Base-by-base conservation (phyloP, 1,139 yeast genomes). In the Yamadazyma spencermartinsiae region DNA sequence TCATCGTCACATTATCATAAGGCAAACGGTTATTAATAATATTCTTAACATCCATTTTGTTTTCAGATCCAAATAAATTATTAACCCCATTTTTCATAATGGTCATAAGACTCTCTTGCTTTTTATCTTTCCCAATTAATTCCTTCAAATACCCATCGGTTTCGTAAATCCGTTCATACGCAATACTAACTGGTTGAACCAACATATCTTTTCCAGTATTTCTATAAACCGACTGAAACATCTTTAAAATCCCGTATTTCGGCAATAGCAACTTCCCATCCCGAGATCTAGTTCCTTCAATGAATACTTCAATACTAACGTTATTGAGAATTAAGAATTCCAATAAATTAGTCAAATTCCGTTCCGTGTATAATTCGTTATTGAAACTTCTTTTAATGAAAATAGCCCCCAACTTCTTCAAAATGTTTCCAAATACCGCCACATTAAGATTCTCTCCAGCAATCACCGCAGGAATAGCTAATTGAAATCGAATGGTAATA, bases 361-460 rank as follows among this genome's bases (percentile, higher is more conserved):
- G 63, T 51, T 80, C 84, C 20, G 84, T 72, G 50, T 78, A 77
- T 39, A 76, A 72, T 48, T 79, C 80, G 46, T 69, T 67, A 48
- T 67, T 68, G 50, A 72, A 72, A 9, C 72, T 60, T 38, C 76
- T 56, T 36, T 72, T 71, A 44, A 73, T 73, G 55, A 69, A 73
- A 24, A 72, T 65, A 13, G 76, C 78, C 3, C 79, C 79, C 46
- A 73, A 58, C 29, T 61, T 60, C 43, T 68, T 67, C 47, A 73
- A 56, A 35, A 69, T 56, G 3, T 63, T 61, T 1, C 86, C 85
- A 39, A 81, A 68, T 10, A 80, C 62, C 1, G 85, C 80, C 38
- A 81, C 80, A 51, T 81, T 80, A 54, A 81, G 71, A 55, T 81
- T 81, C 41, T 81, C 86, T 6, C 87, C 87, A 1, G 87, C 86